Percentiles rank a stretch among this genome's conserved stretches.
Evolutionary conservation across 176 grass and related monocot species (phyloP).

Genomic region (Panicum miliaceum): DNA sequence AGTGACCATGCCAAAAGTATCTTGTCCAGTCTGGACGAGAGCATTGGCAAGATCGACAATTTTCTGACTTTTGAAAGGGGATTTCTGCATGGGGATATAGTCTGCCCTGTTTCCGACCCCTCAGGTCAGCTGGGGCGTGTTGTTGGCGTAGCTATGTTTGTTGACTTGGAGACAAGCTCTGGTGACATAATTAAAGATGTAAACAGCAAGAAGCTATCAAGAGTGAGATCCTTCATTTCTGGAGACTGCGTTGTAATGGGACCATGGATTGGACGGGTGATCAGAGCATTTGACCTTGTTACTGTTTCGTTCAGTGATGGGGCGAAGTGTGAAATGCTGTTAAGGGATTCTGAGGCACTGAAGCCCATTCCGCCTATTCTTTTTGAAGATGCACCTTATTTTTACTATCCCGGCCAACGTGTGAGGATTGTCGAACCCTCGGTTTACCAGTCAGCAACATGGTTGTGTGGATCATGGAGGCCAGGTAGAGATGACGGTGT

Average conservation of each 20-base stretch:
- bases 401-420: slow-evolving; percentile 80
- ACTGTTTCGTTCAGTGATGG: slow-evolving; percentile 77
- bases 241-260: slow-evolving; percentile 86
- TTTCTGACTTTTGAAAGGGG: slow-evolving; percentile 87
- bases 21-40: slow-evolving; percentile 82
- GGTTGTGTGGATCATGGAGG: slow-evolving; percentile 81
- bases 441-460: slow-evolving; percentile 60
- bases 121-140: slow-evolving; percentile 80
- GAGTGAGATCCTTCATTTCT: slow-evolving; percentile 76
- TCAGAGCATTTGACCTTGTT: slow-evolving; percentile 76
- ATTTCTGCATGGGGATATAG: slow-evolving; percentile 85
- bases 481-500: slow-evolving; percentile 64
- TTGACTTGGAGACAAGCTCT: slow-evolving; percentile 80
- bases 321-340: slow-evolving; percentile 76
- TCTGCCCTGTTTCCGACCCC: slow-evolving; percentile 67
- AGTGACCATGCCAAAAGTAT: slow-evolving; percentile 67
- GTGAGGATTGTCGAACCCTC: slow-evolving; percentile 64
- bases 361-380: slow-evolving; percentile 58
- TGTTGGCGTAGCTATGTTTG: slow-evolving; percentile 70
- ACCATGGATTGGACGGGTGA: slow-evolving; percentile 88
- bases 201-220: slow-evolving; percentile 82
- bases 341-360: slow-evolving; percentile 73
- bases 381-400: slow-evolving; percentile 80
- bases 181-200: slow-evolving; percentile 74
- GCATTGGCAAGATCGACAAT: slow-evolving; percentile 86